Conservation (phyloP, 2,329 filamentous ascomycete genomes). For the Sporothrix variecibatus region DNA sequence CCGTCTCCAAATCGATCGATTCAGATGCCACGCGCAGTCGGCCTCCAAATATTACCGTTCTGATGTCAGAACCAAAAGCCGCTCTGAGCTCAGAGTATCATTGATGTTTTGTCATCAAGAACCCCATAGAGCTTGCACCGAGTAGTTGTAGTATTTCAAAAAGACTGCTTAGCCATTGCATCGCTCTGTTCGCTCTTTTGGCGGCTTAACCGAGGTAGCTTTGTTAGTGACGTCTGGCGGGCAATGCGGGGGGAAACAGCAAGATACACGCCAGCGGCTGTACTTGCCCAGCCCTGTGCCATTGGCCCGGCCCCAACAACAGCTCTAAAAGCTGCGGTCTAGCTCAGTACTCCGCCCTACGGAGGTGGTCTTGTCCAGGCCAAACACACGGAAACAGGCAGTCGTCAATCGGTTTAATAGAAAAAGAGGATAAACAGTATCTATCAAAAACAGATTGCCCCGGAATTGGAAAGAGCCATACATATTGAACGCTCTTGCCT, state of each 20-base stretch:
- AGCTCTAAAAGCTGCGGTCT: neutral
- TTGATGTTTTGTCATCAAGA: neutral
- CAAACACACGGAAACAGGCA: neutral
- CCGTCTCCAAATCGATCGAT: neutral
- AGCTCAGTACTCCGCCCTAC: neutral
- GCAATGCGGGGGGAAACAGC: conserved; percentile 6
- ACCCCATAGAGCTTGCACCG: neutral
- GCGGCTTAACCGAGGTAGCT: conserved; percentile 17
- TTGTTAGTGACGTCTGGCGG: neutral
- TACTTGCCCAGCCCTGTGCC: conserved; percentile 2
- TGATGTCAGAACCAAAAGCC: too few relatives aligned
- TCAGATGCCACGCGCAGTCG: neutral
- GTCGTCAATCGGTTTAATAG: neutral
- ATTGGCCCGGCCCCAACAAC: neutral
- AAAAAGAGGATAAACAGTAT: neutral
- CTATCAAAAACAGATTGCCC: neutral
- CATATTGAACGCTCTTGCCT: neutral
- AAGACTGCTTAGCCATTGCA: neutral
- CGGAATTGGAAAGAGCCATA: neutral
- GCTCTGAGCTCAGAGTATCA: neutral
- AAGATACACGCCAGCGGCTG: neutral
- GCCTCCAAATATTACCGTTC: neutral
- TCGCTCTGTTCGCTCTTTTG: neutral
- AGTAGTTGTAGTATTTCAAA: neutral
- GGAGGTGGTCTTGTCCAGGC: neutral